Evolutionary conservation across 2,329 filamentous ascomycete genomes (phyloP).

Genomic region (Clarireedia homoeocarpa): DNA sequence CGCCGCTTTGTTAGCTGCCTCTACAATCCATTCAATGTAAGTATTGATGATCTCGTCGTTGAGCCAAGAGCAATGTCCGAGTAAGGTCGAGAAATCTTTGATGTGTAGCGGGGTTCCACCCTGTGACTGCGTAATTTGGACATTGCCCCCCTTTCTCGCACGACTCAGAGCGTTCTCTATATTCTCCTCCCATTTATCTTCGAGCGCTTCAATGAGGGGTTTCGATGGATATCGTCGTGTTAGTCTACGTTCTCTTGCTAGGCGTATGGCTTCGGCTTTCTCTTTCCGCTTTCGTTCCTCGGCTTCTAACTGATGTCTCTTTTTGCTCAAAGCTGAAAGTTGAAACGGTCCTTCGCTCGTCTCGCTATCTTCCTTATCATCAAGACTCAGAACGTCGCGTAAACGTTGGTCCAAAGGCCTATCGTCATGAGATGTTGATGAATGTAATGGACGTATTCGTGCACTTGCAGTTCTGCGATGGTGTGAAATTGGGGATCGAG

Average conservation of each 20-base stretch:
- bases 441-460: background rate
- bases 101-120: conserved; percentile 43
- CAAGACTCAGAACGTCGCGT: background rate
- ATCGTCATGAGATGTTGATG: background rate
- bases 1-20: conserved; percentile 50
- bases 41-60: conserved; percentile 72
- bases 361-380: background rate
- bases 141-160: conserved; percentile 17
- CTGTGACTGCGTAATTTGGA: conserved; percentile 37
- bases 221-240: conserved; percentile 19
- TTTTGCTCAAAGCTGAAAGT: background rate
- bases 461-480: background rate
- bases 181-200: conserved; percentile 32
- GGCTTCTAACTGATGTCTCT: background rate
- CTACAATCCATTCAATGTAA: conserved; percentile 52
- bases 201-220: conserved; percentile 26
- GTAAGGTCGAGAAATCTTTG: conserved; percentile 57
- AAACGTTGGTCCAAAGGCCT: background rate
- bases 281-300: conserved; percentile 9
- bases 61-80: conserved; percentile 54
- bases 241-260: conserved; percentile 22
- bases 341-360: background rate
- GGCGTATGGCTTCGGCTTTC: conserved; percentile 14
- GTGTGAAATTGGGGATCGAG: background rate
- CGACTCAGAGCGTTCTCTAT: conserved; percentile 29